These are phyloP conservation scores for Fusarium fujikuroi DNA, from an alignment of 2,329 filamentous ascomycete genomes.

Conservation along the genomic window DNA sequence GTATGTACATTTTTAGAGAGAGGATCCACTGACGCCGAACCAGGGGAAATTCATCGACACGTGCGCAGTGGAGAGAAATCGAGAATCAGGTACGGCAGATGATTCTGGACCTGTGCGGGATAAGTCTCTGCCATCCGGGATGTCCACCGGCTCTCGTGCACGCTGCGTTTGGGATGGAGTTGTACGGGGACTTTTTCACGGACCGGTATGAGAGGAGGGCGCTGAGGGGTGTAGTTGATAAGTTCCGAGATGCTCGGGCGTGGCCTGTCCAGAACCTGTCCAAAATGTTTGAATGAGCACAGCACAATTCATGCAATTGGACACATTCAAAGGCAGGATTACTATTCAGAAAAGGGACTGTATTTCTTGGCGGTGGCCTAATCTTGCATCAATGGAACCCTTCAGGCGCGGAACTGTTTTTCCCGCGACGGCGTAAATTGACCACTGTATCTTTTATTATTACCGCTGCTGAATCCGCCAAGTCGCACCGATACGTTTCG, in stretches of 20 bases:
- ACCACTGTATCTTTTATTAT: neutral
- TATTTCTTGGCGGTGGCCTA: constrained; percentile 7
- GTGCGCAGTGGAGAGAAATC: constrained; percentile 49
- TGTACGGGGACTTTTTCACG: constrained; percentile 57
- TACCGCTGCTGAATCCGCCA: neutral
- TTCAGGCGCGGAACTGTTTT: neutral
- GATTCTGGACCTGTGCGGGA: constrained; percentile 54
- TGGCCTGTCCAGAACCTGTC: constrained; percentile 53
- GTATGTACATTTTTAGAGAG: neutral
- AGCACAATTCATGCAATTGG: no score
- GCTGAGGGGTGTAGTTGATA: constrained; percentile 55
- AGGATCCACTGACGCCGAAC: constrained; percentile 9
- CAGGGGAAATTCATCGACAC: constrained; percentile 43
- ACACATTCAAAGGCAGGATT: neutral
- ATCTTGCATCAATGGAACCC: neutral
- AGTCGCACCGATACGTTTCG: constrained; percentile 19
- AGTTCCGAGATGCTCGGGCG: constrained; percentile 55
- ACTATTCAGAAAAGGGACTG: neutral
- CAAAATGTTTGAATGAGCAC: constrained; percentile 48
- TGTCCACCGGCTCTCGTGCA: constrained; percentile 54
- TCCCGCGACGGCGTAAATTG: neutral
- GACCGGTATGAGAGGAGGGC: constrained; percentile 53
- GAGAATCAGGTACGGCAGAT: constrained; percentile 53
- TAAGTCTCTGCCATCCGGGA: constrained; percentile 52
- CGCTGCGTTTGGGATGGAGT: constrained; percentile 53